Evolutionary conservation across 306 rosid genomes (phyloP).

Genomic region (Erythrophleum fordii): DNA sequence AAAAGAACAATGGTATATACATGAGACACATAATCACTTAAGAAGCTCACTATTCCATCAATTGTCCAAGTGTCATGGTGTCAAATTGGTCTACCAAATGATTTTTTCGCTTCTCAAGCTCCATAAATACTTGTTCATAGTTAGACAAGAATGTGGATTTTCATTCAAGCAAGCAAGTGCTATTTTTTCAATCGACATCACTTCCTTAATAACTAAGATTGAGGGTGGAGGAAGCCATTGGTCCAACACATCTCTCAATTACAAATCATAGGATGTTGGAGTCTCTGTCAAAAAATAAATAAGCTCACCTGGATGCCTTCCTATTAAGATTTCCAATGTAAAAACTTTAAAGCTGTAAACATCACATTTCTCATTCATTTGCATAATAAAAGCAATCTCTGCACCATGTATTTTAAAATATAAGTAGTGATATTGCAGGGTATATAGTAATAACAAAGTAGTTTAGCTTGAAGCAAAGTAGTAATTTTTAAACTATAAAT

Average conservation of each 20-base stretch:
- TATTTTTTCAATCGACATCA: background rate
- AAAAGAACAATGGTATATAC: too few species aligned
- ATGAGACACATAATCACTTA: too few species aligned
- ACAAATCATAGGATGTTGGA: too few species aligned
- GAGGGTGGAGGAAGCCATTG: slow-evolving; percentile 20
- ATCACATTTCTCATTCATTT: slow-evolving; percentile 31
- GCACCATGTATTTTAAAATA: background rate
- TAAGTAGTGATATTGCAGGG: too few species aligned
- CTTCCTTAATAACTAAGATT: background rate
- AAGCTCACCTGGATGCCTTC: slow-evolving; percentile 21
- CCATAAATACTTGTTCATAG: slow-evolving; percentile 17
- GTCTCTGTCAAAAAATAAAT: too few species aligned
- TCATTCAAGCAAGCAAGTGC: slow-evolving; percentile 20
- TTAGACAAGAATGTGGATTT: slow-evolving; percentile 4
- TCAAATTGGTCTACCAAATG: background rate
- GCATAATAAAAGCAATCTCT: slow-evolving; percentile 28
- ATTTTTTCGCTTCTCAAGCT: background rate
- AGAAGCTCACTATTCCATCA: background rate
- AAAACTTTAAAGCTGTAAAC: slow-evolving; percentile 33
- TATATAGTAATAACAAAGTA: too few species aligned
- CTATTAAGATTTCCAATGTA: slow-evolving; percentile 28
- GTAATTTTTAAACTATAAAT: too few species aligned
- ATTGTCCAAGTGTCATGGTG: background rate
- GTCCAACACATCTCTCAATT: slow-evolving; percentile 20
- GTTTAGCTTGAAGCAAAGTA: too few species aligned